Conservation (phyloP, 306 rosid genomes). For the Gleditsia sinensis region DNA sequence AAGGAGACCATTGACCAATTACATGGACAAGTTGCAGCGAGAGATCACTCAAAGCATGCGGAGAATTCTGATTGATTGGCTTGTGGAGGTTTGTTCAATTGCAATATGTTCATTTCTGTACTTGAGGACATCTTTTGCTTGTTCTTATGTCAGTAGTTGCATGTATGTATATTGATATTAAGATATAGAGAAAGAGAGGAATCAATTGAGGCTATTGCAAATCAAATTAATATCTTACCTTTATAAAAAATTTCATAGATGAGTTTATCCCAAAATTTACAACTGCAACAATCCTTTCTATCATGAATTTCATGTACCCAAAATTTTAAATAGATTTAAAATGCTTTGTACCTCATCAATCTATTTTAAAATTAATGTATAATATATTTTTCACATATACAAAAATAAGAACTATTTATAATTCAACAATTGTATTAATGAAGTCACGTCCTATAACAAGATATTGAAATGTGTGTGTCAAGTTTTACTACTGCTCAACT, state of each 20-base stretch:
- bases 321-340: too few relatives aligned
- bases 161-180: background rate
- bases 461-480: too few relatives aligned
- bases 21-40: conserved; percentile 74
- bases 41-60: conserved; percentile 83
- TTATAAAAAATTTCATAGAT: too few relatives aligned
- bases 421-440: too few relatives aligned
- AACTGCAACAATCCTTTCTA: background rate
- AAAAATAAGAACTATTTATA: too few relatives aligned
- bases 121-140: conserved; percentile 5
- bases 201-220: too few relatives aligned
- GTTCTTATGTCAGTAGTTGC: background rate
- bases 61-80: conserved; percentile 85
- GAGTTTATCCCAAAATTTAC: background rate
- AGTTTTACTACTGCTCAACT: too few relatives aligned
- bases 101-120: conserved; percentile 11
- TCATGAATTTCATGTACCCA: too few relatives aligned
- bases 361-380: too few relatives aligned
- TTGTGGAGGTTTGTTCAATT: conserved; percentile 73
- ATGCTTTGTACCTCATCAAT: background rate
- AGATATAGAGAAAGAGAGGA: background rate
- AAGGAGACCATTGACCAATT: conserved; percentile 55
- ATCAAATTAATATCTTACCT: too few relatives aligned
- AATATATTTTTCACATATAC: background rate
- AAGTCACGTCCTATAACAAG: too few relatives aligned